Conservation (phyloP, 768 basidiomycete species). For the Auriscalpium orientale region DNA sequence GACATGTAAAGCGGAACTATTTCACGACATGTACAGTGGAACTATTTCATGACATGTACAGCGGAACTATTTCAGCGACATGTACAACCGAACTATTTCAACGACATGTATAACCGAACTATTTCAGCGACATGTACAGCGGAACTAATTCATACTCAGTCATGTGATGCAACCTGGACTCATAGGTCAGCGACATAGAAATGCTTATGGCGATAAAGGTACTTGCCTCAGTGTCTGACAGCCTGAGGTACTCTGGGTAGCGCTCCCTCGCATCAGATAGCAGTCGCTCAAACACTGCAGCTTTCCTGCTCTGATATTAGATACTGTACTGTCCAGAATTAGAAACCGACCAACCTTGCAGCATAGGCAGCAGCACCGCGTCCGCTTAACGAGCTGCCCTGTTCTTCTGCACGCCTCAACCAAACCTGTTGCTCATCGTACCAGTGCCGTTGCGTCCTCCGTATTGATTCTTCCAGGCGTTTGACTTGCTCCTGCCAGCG, state of each 20-base stretch:
- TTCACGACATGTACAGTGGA: no score
- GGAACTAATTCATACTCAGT: background rate
- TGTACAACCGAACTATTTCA: background rate
- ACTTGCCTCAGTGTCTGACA: background rate
- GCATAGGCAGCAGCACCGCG: background rate
- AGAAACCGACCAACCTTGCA: background rate
- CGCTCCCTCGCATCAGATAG: background rate
- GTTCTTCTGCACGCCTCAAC: background rate
- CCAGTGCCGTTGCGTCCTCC: background rate
- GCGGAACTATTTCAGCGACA: background rate
- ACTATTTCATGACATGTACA: background rate
- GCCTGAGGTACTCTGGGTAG: background rate
- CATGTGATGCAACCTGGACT: background rate
- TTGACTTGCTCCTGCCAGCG: background rate
- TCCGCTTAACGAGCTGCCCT: background rate
- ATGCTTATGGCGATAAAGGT: background rate
- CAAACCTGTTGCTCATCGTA: background rate
- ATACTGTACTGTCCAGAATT: background rate
- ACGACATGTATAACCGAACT: background rate
- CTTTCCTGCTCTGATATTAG: background rate
- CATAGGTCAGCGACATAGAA: background rate
- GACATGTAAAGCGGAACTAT: no score
- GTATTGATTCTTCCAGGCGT: background rate
- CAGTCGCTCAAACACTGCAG: background rate
- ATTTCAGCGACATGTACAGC: background rate